Conservation (phyloP, 495 filamentous ascomycete species). For the Aspergillus cristatus region DNA sequence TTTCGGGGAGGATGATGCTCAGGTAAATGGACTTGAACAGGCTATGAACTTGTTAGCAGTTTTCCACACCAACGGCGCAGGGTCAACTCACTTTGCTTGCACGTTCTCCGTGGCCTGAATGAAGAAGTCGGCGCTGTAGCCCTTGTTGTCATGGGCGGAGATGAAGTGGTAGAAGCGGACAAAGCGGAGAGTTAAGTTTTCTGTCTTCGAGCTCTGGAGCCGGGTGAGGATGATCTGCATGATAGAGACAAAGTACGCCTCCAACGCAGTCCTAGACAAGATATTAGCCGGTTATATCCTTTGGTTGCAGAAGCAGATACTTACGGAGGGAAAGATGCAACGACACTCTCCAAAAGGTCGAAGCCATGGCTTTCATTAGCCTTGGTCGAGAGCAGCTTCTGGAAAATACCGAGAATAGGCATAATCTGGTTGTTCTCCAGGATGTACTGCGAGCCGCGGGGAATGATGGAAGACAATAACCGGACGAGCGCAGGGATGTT, state of each 20-base stretch:
- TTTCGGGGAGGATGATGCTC: slow-evolving; percentile 75
- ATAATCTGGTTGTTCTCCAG: slow-evolving; percentile 67
- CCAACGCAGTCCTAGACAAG: slow-evolving; percentile 44
- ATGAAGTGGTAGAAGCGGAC: slow-evolving; percentile 89
- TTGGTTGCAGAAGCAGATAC: too few species aligned
- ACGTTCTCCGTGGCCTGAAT: slow-evolving; percentile 70
- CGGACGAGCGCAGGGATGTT: slow-evolving; percentile 87
- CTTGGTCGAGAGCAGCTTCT: slow-evolving; percentile 68
- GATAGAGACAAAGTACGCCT: slow-evolving; percentile 71
- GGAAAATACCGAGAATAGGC: slow-evolving; percentile 82
- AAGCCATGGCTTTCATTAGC: slow-evolving; percentile 73
- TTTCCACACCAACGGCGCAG: too few species aligned
- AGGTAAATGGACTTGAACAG: slow-evolving; percentile 81
- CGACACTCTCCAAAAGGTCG: slow-evolving; percentile 75
- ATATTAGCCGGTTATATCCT: slow-evolving; percentile 14
- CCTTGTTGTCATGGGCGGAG: slow-evolving; percentile 62
- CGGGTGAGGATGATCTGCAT: slow-evolving; percentile 74
- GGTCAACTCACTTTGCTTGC: slow-evolving; percentile 57
- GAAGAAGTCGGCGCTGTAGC: slow-evolving; percentile 83
- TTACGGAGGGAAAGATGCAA: slow-evolving; percentile 61
- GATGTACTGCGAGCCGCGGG: slow-evolving; percentile 63
- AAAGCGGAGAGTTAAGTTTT: slow-evolving; percentile 72
- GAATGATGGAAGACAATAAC: slow-evolving; percentile 73
- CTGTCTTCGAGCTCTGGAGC: slow-evolving; percentile 68
- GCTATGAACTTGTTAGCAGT: slow-evolving; percentile 27